Base-by-base conservation (phyloP, 2,329 filamentous ascomycete genomes). In the Nannizziopsis barbatae region DNA sequence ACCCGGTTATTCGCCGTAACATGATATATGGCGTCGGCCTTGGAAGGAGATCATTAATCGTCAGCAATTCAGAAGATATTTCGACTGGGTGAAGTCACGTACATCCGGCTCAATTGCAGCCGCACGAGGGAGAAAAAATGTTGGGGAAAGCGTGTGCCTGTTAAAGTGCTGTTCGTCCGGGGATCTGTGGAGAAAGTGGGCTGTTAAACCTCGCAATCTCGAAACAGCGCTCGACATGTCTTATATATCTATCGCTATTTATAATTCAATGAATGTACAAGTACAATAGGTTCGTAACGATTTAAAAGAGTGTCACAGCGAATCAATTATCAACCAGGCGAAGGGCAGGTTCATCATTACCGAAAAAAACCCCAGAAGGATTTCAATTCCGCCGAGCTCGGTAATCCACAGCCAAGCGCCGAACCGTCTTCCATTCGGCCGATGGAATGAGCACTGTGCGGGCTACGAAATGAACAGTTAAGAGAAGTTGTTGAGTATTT, bases 91-190 rank as follows among this genome's bases (percentile, higher is more conserved):
- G 37, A 7, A 31, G 42, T 47, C 10, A 55, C 69, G 55, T 59
- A 79, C 77, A 60, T 89, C 73, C 5, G 90, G 90, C 67, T 95
- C 90, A 59, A 96, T 92, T 40, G 78, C 74, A 5, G 89, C 89
- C 14, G 90, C 88, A 46, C 90, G 82, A 55, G 86, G 84, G 17
- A 94, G 72, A 64, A 95, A 95, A 65, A 80, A 82, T 2, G 89
- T 95, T 0, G 90, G 90, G 1, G 86, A 89, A 27, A 96, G 78
- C 12, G 83, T 62, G 59, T 70, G 63, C 55, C 69, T 56, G 45
- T 67, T 70, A 48, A 66, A 63, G 45, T 61, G 65, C 42, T 63
- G 62, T 47, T 64, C 57, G 38, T 54, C 52, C 10, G 52, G 39
- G 38, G 42, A 41, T 42, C 52, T 40, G 33, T 56, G 53, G 30